Percentiles rank a stretch among this genome's conserved stretches.
These are phyloP conservation scores for Russula griseocarnosa DNA, from an alignment of 768 basidiomycete genomes.

Conservation along the genomic window DNA sequence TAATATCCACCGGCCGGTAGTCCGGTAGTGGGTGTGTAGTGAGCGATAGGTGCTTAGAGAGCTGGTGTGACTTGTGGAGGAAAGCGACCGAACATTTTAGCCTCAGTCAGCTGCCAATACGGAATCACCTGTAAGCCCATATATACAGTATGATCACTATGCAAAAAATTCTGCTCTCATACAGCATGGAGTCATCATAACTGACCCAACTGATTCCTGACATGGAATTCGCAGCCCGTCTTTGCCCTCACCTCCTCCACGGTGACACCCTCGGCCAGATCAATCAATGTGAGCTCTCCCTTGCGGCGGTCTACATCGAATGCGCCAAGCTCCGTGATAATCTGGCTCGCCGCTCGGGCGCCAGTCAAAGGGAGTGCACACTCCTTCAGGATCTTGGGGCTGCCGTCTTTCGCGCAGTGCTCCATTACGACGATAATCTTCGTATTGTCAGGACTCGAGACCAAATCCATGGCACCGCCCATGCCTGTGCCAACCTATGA, in stretches of 20 bases:
- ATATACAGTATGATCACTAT: too few relatives aligned
- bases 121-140: too few relatives aligned
- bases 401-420: slow-evolving; percentile 85
- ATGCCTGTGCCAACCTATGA: slow-evolving; percentile 53
- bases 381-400: slow-evolving; percentile 78
- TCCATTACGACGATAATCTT: slow-evolving; percentile 90
- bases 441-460: slow-evolving; percentile 93
- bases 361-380: slow-evolving; percentile 88
- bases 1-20: too few relatives aligned
- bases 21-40: too few relatives aligned
- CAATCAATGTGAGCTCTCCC: slow-evolving; percentile 70
- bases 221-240: slow-evolving; percentile 80
- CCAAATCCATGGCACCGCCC: slow-evolving; percentile 95
- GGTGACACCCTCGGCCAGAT: slow-evolving; percentile 79
- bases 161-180: too few relatives aligned
- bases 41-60: too few relatives aligned
- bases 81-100: too few relatives aligned
- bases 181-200: slow-evolving; percentile 34
- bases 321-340: slow-evolving; percentile 89
- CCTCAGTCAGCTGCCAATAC: too few relatives aligned
- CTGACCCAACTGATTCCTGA: slow-evolving; percentile 47
- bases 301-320: slow-evolving; percentile 80
- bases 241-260: slow-evolving; percentile 81
- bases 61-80: too few relatives aligned
- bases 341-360: slow-evolving; percentile 80